Evolutionary conservation across 805 yeast genomes (phyloP), one percentile per base, ranked within the genome.

Genomic region (Monosporozyma servazzii): DNA sequence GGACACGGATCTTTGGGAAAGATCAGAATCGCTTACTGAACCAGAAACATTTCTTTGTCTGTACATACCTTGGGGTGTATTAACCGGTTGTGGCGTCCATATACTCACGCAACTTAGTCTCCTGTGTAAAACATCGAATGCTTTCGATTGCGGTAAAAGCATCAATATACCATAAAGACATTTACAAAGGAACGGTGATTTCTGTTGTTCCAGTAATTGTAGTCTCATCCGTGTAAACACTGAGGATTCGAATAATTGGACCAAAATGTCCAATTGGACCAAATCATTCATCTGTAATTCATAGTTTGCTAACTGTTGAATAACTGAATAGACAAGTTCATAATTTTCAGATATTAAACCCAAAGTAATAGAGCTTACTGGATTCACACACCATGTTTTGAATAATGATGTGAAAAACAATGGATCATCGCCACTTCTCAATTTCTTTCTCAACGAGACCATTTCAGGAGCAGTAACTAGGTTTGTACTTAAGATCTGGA

Each of bases 111-210:
- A 70, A 49, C 62, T 78, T 48, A 93, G 73, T 53, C 99, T 75
- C 60, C 84, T 86, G 56, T 84, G 84, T 56, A 93, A 73, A 0
- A 86, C 80, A n/a, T 78, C 81, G 64, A 88, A 93, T 0, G 98
- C 96, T 11, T 87, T 78, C 0, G 96, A 88, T 65, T 93, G 99
- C 0, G 99, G 99, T 48, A 93, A 69, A 5, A 93, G 75, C 99
- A 93, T 93, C 53, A 93, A 72, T 30, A 93, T 77, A 1, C 98
- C 99, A 65, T 88, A 93, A 30, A 93, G 75, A 49, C 96, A 86
- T 63, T 88, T 88, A 74, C 84, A 87, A 33, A 93, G 70, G 60
- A 77, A 86, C 1, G 95, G 95, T 63, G 86, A 77, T 55, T 77
- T 79, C 47, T 83, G 87, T 1, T 96, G 96, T 61, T 88, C 95